Percentiles rank a stretch among this genome's conserved stretches.
Conservation (phyloP, 2,329 filamentous ascomycete species). For the Aschersonia sp. region DNA sequence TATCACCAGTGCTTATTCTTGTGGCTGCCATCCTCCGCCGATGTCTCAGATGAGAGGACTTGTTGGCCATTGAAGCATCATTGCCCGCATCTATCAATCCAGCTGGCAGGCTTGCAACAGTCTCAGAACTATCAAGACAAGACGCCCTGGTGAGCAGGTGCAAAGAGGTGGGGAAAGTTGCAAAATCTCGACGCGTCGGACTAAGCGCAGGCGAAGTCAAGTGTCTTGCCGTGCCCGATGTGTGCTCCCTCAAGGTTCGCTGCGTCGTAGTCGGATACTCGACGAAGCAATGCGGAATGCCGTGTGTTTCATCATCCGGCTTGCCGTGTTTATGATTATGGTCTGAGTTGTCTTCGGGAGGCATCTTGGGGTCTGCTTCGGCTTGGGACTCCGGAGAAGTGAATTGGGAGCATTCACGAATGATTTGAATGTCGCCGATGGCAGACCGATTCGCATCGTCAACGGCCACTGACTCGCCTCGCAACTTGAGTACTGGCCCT, state of each 20-base stretch:
- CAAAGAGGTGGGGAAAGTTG: too few species aligned
- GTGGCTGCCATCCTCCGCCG: slow-evolving; percentile 12
- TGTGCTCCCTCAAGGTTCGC: too few species aligned
- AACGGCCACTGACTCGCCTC: too few species aligned
- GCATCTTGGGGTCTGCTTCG: neutral
- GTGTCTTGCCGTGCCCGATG: too few species aligned
- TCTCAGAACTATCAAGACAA: too few species aligned
- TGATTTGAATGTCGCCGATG: neutral
- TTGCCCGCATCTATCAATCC: neutral
- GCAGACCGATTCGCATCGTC: too few species aligned
- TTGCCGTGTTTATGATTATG: neutral
- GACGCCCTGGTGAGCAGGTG: too few species aligned
- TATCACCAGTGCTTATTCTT: slow-evolving; percentile 4
- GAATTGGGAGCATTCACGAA: slow-evolving; percentile 2
- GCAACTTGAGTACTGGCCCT: too few species aligned
- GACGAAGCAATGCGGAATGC: too few species aligned
- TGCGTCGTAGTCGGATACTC: too few species aligned
- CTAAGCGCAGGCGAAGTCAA: too few species aligned
- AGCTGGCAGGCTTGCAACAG: neutral
- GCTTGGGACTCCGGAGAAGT: slow-evolving; percentile 1
- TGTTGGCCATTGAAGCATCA: neutral
- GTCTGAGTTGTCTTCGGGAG: neutral
- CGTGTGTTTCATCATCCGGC: neutral
- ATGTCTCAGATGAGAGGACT: slow-evolving; percentile 6
- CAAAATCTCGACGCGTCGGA: too few species aligned